Base-by-base conservation (phyloP, 116 monocot species). In the Trichopus zeylanicus region DNA sequence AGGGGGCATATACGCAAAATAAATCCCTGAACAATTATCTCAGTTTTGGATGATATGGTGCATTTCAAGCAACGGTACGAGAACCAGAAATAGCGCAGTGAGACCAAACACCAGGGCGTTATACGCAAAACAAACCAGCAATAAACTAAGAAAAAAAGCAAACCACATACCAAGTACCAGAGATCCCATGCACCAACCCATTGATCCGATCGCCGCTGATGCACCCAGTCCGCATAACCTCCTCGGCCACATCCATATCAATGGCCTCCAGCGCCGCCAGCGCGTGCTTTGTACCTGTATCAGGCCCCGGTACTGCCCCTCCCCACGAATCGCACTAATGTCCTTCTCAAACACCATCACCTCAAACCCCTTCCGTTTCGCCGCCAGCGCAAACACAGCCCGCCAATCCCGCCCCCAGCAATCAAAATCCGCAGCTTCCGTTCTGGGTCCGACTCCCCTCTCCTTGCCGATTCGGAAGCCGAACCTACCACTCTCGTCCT, bases 201-300 rank as follows among this genome's bases (percentile, higher is more conserved):
- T 92, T 98, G 32, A 98, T 91, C 70, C 98, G 66, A 42, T 91
- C 92, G 18, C 98, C 92, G 8, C 92, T 98, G 52, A 98, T 73
- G 46, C 92, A 98, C 15, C 98, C 98, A 0, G 59, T 57, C 18
- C 58, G 61, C 98, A 98, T 78, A 48, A 98, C 80, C 77, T 92
- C 88, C 54, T 98, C 92, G 0, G 92, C 98, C 5, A 98, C 88
- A 23, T 71, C 68, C 78, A 77, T 26, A 62, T 93, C 93, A 12
- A 92, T 85, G 6, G 92, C 85, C 59, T 99, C 92, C 48, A 98
- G 54, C 27, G 92, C 85, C 3, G 92, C 98, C 33, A 99, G 29
- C 6, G 92, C 92, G 62, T 99, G 69, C 98, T 99, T 74, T 99
- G 92, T 33, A 99, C 81, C 83, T 99, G 98, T 25, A 99, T 99